These are phyloP conservation scores for Calamus simplicifolius DNA, from an alignment of 176 grass and related monocot genomes.

Conservation along the genomic window DNA sequence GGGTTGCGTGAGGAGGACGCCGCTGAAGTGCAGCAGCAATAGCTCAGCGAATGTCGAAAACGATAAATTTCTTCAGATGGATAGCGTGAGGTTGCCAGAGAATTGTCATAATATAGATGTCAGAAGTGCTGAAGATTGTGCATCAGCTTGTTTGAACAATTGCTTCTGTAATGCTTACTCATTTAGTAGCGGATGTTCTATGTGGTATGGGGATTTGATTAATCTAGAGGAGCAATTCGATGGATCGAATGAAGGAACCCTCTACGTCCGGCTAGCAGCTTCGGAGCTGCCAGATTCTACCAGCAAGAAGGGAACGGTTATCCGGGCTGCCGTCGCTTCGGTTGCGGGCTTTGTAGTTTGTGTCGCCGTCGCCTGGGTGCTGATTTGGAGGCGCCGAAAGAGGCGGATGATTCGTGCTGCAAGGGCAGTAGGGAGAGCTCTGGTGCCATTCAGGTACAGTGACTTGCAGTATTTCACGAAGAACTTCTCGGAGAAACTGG, in stretches of 20 bases:
- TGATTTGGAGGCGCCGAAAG: conserved; percentile 31
- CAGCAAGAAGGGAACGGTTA: conserved; percentile 29
- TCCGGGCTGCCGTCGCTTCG: conserved; percentile 33
- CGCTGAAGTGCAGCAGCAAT: conserved; percentile 46
- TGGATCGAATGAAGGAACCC: conserved; percentile 29
- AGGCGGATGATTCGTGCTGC: conserved; percentile 34
- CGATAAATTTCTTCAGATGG: conserved; percentile 55
- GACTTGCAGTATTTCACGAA: conserved; percentile 64
- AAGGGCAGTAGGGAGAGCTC: conserved; percentile 37
- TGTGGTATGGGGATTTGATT: conserved; percentile 52
- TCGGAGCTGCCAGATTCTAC: conserved; percentile 49
- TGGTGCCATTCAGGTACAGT: conserved; percentile 52
- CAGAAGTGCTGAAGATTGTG: conserved; percentile 33
- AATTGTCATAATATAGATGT: conserved; percentile 25
- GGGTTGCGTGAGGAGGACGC: conserved; percentile 52
- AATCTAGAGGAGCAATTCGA: conserved; percentile 48
- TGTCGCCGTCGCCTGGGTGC: conserved; percentile 9
- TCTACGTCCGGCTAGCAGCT: conserved; percentile 69
- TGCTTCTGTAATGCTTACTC: conserved; percentile 69
- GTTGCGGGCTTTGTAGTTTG: conserved; percentile 25
- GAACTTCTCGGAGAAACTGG: conserved; percentile 66
- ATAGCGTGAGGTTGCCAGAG: conserved; percentile 29
- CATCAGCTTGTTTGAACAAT: conserved; percentile 42
- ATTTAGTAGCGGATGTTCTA: conserved; percentile 40
- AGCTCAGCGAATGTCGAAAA: conserved; percentile 9